Evolutionary conservation across 176 grass and related monocot genomes (phyloP).

Genomic region (Bromus sterilis): DNA sequence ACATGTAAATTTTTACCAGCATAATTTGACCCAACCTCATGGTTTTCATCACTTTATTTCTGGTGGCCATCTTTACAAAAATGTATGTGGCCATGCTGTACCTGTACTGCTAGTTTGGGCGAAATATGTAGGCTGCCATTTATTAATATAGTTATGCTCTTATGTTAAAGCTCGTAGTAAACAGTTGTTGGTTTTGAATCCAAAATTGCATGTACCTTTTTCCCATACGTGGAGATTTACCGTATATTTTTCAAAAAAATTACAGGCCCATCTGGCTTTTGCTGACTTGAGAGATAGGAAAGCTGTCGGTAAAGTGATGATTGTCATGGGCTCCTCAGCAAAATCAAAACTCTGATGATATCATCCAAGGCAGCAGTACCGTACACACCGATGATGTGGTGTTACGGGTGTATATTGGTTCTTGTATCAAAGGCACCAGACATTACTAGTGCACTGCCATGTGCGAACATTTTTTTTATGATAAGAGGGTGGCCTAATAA

Average conservation of each 20-base stretch:
- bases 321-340: conserved; percentile 38
- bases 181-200: not conserved
- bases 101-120: not conserved
- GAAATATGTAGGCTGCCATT: not conserved
- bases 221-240: not conserved
- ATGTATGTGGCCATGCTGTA: not conserved
- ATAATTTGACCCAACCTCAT: not conserved
- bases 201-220: not conserved
- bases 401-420: not conserved
- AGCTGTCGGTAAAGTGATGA: conserved; percentile 76
- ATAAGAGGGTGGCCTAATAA: not conserved
- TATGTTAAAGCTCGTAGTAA: not conserved
- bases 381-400: conserved; percentile 1
- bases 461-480: no score
- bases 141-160: not conserved
- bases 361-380: not conserved
- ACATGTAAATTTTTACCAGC: not conserved
- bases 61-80: not conserved
- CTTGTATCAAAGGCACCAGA: not conserved
- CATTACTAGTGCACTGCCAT: no score
- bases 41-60: not conserved
- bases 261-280: conserved; percentile 81
- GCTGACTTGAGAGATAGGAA: conserved; percentile 81
- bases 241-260: not conserved
- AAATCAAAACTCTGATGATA: conserved; percentile 63